phyloP scores from a whole-genome alignment of 805 yeast species.

The Isabelozyma gotoi region DNA sequence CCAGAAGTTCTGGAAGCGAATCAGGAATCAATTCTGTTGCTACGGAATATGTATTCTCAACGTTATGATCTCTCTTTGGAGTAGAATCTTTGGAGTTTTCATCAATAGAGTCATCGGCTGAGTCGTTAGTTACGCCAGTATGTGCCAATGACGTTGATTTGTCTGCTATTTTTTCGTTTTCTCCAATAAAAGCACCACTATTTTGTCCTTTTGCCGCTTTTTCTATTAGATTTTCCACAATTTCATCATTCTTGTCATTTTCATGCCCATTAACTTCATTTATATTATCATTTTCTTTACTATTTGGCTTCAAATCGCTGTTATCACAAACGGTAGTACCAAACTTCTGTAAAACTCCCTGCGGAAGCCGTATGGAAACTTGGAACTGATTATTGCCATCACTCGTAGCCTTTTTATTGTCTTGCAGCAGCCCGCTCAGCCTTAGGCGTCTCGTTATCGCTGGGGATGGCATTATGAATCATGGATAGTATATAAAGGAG shows the following conservation, averaged over 20 bases:
- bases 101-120: too few relatives aligned
- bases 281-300: too few relatives aligned
- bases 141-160: background rate
- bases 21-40: too few relatives aligned
- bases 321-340: too few relatives aligned
- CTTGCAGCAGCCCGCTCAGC: constrained; percentile 4
- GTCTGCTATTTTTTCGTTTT: background rate
- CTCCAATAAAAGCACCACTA: background rate
- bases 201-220: background rate
- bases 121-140: too few relatives aligned
- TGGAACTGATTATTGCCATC: background rate
- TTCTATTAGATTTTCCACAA: constrained; percentile 3
- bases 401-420: background rate
- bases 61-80: too few relatives aligned
- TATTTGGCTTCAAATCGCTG: too few relatives aligned
- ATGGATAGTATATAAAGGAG: background rate
- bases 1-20: too few relatives aligned
- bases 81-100: too few relatives aligned
- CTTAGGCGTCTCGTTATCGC: constrained; percentile 3
- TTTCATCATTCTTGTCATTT: too few relatives aligned
- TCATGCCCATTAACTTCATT: too few relatives aligned
- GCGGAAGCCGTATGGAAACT: constrained; percentile 9
- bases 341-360: background rate
- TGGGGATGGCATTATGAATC: constrained; percentile 4
- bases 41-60: too few relatives aligned